These are phyloP conservation scores for Crithidia sp. DNA, from an alignment of 208 protist genomes.

Conservation along the genomic window DNA sequence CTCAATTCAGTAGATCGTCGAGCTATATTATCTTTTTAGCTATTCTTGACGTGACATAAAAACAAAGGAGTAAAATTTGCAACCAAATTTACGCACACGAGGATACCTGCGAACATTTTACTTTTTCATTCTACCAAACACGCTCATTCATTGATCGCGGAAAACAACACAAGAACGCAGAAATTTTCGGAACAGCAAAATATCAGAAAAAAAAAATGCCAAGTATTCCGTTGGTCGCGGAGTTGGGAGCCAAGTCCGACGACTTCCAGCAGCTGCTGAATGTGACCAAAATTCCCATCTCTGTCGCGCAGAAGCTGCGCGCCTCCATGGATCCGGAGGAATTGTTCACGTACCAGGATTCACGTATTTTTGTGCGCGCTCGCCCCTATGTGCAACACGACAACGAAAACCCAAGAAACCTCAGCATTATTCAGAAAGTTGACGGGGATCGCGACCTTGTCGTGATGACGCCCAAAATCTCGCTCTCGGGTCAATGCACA, in stretches of 20 bases:
- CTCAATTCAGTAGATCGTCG: no score
- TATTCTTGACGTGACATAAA: background rate
- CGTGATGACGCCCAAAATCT: slow-evolving; percentile 87
- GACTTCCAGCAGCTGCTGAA: slow-evolving; percentile 88
- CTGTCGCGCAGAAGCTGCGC: slow-evolving; percentile 64
- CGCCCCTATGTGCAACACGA: slow-evolving; percentile 87
- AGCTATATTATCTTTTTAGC: no score
- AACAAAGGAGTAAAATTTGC: slow-evolving; percentile 8
- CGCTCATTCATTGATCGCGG: no score
- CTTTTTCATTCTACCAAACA: no score
- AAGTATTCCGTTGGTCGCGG: slow-evolving; percentile 84
- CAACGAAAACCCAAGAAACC: slow-evolving; percentile 65
- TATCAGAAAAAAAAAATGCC: slow-evolving; percentile 51
- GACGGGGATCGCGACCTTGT: slow-evolving; percentile 76
- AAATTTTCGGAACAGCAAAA: background rate
- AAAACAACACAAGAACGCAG: background rate
- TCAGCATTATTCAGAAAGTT: slow-evolving; percentile 84
- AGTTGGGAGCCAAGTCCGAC: slow-evolving; percentile 80
- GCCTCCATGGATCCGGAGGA: slow-evolving; percentile 68
- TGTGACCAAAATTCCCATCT: slow-evolving; percentile 53
- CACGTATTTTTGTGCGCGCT: slow-evolving; percentile 85
- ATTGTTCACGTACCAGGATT: slow-evolving; percentile 82
- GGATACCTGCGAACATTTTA: no score
- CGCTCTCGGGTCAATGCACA: slow-evolving; percentile 75
- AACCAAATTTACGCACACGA: no score